phyloP scores from a whole-genome alignment of 208 protist genomes.

The Trypanosoma mega region DNA sequence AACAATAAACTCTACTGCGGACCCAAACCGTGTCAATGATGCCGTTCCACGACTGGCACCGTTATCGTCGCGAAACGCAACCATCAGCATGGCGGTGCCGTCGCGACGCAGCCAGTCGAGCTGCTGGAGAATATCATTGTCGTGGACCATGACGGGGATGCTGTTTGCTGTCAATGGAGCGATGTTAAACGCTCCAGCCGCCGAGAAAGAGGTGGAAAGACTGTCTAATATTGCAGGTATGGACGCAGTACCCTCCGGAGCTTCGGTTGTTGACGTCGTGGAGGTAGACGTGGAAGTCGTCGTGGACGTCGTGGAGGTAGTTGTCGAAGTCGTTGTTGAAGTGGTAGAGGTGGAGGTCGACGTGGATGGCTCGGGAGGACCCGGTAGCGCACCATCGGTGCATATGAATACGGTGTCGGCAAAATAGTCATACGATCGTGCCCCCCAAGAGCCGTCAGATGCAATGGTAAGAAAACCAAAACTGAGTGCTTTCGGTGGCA shows the following conservation, averaged over 20 bases:
- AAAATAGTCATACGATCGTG: conserved; percentile 20
- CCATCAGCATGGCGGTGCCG: conserved; percentile 5
- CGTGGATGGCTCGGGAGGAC: background rate
- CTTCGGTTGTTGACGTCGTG: background rate
- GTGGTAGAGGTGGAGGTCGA: background rate
- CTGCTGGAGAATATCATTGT: conserved; percentile 21
- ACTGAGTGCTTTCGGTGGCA: background rate
- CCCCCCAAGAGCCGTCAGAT: conserved; percentile 35
- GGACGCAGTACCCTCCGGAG: background rate
- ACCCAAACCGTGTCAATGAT: background rate
- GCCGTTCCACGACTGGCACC: background rate
- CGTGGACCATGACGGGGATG: conserved; percentile 19
- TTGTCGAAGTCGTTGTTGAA: conserved; percentile 25
- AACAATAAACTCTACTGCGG: conserved; percentile 23
- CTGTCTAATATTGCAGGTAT: conserved; percentile 26
- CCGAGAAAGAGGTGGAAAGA: conserved; percentile 22
- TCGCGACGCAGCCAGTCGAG: conserved; percentile 16
- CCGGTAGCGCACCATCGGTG: conserved; percentile 20
- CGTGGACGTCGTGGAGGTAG: conserved; percentile 4
- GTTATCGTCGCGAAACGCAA: conserved; percentile 8
- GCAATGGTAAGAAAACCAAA: conserved; percentile 38
- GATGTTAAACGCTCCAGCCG: conserved; percentile 28
- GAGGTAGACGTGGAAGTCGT: conserved; percentile 25
- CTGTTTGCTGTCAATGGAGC: conserved; percentile 36
- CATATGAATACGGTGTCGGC: conserved; percentile 34